Evolutionary conservation across 768 basidiomycete genomes (phyloP).

Genomic region (Lentinula guzmanii): DNA sequence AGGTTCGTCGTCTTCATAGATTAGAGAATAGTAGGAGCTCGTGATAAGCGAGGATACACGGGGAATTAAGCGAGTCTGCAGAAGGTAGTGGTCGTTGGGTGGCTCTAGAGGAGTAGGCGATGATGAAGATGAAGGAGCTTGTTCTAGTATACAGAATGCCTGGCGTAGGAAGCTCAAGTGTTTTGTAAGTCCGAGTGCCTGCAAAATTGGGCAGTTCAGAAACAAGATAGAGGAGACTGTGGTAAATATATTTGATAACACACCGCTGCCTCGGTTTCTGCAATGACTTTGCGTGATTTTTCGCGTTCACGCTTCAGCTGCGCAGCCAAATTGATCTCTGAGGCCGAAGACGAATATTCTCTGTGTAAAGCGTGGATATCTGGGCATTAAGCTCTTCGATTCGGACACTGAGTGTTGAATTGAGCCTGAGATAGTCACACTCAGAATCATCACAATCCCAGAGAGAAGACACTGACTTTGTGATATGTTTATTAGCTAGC

Average conservation of each 20-base stretch:
- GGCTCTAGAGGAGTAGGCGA: conserved; percentile 41
- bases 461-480: conserved; percentile 48
- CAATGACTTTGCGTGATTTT: conserved; percentile 65
- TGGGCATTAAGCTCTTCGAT: conserved; percentile 82
- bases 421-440: conserved; percentile 46
- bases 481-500: conserved; percentile 87
- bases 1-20: conserved; percentile 63
- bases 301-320: conserved; percentile 80
- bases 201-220: background rate
- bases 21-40: conserved; percentile 59
- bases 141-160: conserved; percentile 41
- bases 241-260: conserved; percentile 13
- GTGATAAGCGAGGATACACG: conserved; percentile 51
- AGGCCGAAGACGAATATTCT: conserved; percentile 80
- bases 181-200: conserved; percentile 59
- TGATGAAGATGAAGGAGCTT: conserved; percentile 26
- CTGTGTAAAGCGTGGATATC: conserved; percentile 74
- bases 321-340: conserved; percentile 68
- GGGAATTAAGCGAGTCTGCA: conserved; percentile 28
- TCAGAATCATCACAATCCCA: background rate
- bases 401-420: conserved; percentile 78
- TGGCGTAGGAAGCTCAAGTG: conserved; percentile 62
- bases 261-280: conserved; percentile 73
- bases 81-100: conserved; percentile 39
- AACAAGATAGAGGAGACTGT: conserved; percentile 10